A percentile compares a stretch with the other conserved stretches of the same genome.
Evolutionary conservation across 306 rosid genomes (phyloP).

Genomic region (Argentina anserina): DNA sequence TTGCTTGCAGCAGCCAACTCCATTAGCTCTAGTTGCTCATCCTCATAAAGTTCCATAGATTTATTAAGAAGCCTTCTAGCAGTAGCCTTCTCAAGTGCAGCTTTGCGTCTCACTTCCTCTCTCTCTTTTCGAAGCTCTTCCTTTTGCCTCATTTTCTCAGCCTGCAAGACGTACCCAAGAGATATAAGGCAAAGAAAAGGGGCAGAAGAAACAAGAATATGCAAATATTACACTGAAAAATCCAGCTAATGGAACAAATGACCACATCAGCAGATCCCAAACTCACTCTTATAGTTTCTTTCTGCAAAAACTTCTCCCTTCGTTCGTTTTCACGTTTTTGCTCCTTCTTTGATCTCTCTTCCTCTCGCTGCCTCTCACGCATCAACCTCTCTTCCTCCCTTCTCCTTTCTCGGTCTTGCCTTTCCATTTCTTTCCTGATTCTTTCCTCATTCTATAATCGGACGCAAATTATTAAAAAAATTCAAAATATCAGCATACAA

Average conservation of each 20-base stretch:
- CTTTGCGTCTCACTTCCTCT: conserved; percentile 91
- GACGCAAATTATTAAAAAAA: neutral
- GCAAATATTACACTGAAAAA: conserved; percentile 20
- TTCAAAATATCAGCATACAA: conserved; percentile 17
- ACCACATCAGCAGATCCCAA: conserved; percentile 5
- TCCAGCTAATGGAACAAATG: conserved; percentile 13
- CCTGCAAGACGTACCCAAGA: conserved; percentile 39
- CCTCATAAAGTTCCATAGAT: conserved; percentile 98
- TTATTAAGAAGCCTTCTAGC: conserved; percentile 94
- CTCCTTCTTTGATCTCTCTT: conserved; percentile 83
- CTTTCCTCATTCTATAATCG: conserved; percentile 69
- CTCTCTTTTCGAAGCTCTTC: conserved; percentile 89
- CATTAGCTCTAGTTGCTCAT: conserved; percentile 96
- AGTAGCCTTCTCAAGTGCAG: conserved; percentile 92
- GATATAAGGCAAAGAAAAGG: conserved; percentile 16
- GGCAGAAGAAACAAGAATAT: neutral
- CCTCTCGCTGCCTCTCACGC: conserved; percentile 90
- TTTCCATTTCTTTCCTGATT: conserved; percentile 82
- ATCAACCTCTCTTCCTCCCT: conserved; percentile 94
- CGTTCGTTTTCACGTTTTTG: conserved; percentile 85
- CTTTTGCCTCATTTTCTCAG: conserved; percentile 80
- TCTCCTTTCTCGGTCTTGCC: conserved; percentile 84
- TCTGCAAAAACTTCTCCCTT: conserved; percentile 82
- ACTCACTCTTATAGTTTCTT: conserved; percentile 73
- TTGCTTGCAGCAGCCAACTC: conserved; percentile 87